phyloP scores from a whole-genome alignment of 495 filamentous ascomycete genomes.

The Aspergillus cristatus region DNA sequence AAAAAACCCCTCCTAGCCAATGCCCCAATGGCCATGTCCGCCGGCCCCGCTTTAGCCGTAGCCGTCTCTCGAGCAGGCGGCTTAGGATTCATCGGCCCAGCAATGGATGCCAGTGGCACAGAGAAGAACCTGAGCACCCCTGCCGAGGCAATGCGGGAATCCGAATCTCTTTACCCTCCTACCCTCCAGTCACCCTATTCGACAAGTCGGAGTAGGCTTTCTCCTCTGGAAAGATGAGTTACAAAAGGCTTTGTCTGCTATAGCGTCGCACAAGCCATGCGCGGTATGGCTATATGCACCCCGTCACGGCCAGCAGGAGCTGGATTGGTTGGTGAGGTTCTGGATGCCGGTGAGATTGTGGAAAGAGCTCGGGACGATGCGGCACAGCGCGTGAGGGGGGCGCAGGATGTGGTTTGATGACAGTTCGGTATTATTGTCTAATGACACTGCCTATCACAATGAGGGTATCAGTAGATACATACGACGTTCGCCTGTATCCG shows the following conservation, averaged over 20 bases:
- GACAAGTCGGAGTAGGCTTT: conserved; percentile 58
- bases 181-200: conserved; percentile 15
- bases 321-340: conserved; percentile 42
- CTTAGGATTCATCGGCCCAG: conserved; percentile 43
- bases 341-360: conserved; percentile 35
- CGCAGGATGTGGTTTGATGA: no score
- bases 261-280: conserved; percentile 43
- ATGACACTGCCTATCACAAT: no score
- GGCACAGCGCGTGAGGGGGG: neutral
- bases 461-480: no score
- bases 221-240: conserved; percentile 48
- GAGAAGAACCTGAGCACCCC: conserved; percentile 18
- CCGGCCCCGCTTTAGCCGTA: conserved; percentile 48
- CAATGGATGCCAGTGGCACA: conserved; percentile 25
- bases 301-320: conserved; percentile 27
- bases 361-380: neutral
- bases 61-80: conserved; percentile 59
- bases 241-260: conserved; percentile 26
- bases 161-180: neutral
- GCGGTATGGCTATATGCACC: conserved; percentile 70
- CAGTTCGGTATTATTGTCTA: no score
- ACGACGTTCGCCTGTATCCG: no score
- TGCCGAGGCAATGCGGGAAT: conserved; percentile 9
- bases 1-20: conserved; percentile 50
- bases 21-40: conserved; percentile 67